Base-by-base conservation (phyloP, 1,139 yeast species). In the Yamadazyma diddensiae region DNA sequence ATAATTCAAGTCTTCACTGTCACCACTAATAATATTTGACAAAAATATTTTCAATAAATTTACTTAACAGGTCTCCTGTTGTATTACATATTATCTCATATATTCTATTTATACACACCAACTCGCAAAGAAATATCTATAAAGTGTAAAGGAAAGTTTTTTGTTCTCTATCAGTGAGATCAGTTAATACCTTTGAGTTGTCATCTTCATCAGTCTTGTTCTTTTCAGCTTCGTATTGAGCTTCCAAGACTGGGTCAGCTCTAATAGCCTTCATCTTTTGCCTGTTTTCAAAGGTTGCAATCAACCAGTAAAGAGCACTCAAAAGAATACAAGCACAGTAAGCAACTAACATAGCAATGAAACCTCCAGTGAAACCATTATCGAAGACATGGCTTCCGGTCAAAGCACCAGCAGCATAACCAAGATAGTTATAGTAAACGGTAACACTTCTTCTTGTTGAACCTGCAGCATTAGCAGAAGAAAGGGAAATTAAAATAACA, bases 321-420 rank as follows among this genome's bases (percentile, higher is more conserved):
- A 60, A 41, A 6, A 45, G 15, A 34, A 62, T 57, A 42, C 65
- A 60, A 19, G 41, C 45, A 30, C 39, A 37, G 25, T 49, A 49
- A 15, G 55, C 49, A 17, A 34, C 45, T 12, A 50, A 36, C 46
- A 52, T 45, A 8, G 53, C 54, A 21, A 44, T 41, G 29, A 52
- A 51, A 8, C 57, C 57, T 9, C 55, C 53, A n/a, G 42, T 41
- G 36, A 45, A 48, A 10, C 45, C 39, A 3, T 47, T 48, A 26
- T 49, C 47, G 37, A 57, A 58, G n/a, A 57, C 33, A 35, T 59
- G 62, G 5, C 62, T 60, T 1, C 63, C 65, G 28, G 55, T 51
- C 7, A 59, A 40, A n/a, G 56, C 50, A 4, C 59, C 65, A 9
- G 50, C 46, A 15, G 59, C 52, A 33, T 53, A 58, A 1, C 56